phyloP scores from a whole-genome alignment of 2,329 filamentous ascomycete genomes.

The Xylaria sp. region DNA sequence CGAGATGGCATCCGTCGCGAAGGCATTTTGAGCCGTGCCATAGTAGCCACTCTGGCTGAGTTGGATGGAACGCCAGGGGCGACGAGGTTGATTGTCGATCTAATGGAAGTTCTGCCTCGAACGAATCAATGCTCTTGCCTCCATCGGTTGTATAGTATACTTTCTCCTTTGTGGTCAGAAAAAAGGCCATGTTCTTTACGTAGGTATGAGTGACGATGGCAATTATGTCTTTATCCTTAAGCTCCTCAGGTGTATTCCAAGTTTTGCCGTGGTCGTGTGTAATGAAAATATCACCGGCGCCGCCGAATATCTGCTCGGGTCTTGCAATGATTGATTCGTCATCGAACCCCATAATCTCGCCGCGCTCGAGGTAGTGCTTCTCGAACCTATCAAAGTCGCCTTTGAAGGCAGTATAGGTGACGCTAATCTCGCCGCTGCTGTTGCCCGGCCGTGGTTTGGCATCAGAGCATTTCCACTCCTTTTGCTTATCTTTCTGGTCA shows the following conservation, averaged over 20 bases:
- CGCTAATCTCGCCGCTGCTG: constrained; percentile 73
- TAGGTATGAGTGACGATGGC: constrained; percentile 81
- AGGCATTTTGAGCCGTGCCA: constrained; percentile 84
- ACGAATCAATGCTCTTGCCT: constrained; percentile 77
- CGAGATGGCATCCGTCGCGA: constrained; percentile 70
- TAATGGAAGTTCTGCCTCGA: constrained; percentile 73
- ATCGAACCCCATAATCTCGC: constrained; percentile 68
- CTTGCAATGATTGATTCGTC: constrained; percentile 78
- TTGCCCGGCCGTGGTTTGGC: constrained; percentile 58
- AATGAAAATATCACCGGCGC: constrained; percentile 72
- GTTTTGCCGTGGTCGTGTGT: constrained; percentile 89
- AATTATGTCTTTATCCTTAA: constrained; percentile 75
- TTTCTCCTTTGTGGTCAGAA: constrained; percentile 74
- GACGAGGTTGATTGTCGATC: constrained; percentile 51
- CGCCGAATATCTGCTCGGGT: constrained; percentile 59
- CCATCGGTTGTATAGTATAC: constrained; percentile 87
- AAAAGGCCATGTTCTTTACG: constrained; percentile 87
- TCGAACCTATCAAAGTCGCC: constrained; percentile 63
- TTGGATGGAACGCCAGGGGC: constrained; percentile 82
- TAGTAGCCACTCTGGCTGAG: constrained; percentile 88
- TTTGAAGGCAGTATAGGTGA: constrained; percentile 71
- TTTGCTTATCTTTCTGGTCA: constrained; percentile 74
- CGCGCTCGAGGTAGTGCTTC: constrained; percentile 82
- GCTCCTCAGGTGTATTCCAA: constrained; percentile 73
- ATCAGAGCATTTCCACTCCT: constrained; percentile 82